Evolutionary conservation across 2,329 filamentous ascomycete species (phyloP), one percentile per base, ranked within the genome.

Genomic region (Diaporthe caulivora): DNA sequence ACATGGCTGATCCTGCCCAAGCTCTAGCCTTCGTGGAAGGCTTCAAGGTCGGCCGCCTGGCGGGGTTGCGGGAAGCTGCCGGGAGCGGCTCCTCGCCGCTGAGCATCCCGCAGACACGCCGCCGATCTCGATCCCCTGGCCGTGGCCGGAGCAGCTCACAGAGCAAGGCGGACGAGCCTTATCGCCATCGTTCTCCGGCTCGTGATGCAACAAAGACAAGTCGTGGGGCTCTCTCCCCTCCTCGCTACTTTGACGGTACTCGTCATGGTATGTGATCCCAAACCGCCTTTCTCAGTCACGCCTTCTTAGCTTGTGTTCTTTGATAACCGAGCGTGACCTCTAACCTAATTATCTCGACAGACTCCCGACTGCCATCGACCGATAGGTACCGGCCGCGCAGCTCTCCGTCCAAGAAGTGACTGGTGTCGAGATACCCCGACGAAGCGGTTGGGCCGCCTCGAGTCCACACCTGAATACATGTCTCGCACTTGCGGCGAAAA

Each of bases 11-110:
- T 31, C 70, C 74, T 5, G 70, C 72, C 29, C 74, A 73, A 29
- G 58, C 72, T 5, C 74, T 64, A 9, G 77, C 76, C 26, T 79
- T 77, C 49, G 65, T 79, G 4, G 76, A 79, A 42, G 78, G 78
- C 40, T 65, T 78, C 24, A 73, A 71, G 1, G 60, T 74, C 37
- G 77, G 77, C 4, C 73, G 70, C 54, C 54, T 72, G 15, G 70
- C 71, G 21, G 49, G 31, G 31, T 26, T 37, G 40, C 24, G 42
- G 34, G 53, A 58, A 21, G 69, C 31, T 31, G 44, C 55, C 4
- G 31, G n/a, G 11, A 37, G 24, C 18, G 17, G 26, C n/a, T 24
- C 55, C 9, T 71, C 42, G 47, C 47, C 68, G 3, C 44, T 55
- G n/a, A 53, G 24, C 17, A 26, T 42, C 37, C 29, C 62, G 47